Evolutionary conservation across 768 basidiomycete genomes (phyloP).

Genomic region (Mycena olivaceomarginata): DNA sequence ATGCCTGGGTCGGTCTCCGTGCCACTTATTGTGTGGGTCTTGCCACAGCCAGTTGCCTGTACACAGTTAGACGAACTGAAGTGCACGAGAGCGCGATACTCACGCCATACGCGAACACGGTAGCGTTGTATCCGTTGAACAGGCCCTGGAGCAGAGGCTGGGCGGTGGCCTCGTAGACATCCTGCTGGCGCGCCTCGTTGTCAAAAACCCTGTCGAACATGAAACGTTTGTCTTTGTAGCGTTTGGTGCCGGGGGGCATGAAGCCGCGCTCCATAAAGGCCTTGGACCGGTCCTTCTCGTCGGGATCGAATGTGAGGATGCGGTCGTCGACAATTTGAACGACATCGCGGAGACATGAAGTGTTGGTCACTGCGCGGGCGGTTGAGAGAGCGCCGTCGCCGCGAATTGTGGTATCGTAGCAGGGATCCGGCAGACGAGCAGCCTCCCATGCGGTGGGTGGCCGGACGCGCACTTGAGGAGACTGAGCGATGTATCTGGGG

Average conservation of each 20-base stretch:
- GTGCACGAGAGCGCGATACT: slow-evolving; percentile 53
- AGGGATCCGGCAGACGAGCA: slow-evolving; percentile 86
- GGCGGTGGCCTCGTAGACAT: slow-evolving; percentile 92
- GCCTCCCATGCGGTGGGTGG: slow-evolving; percentile 92
- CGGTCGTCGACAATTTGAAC: slow-evolving; percentile 96
- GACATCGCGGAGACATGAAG: slow-evolving; percentile 81
- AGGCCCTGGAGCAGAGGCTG: slow-evolving; percentile 90
- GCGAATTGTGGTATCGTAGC: slow-evolving; percentile 82
- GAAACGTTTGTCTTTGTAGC: slow-evolving; percentile 97
- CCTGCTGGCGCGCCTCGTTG: slow-evolving; percentile 86
- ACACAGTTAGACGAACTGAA: slow-evolving; percentile 38
- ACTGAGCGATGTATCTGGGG: slow-evolving; percentile 42
- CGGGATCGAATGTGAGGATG: slow-evolving; percentile 96
- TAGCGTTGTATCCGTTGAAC: slow-evolving; percentile 96
- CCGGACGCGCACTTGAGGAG: slow-evolving; percentile 87
- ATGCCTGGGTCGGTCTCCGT: slow-evolving; percentile 92
- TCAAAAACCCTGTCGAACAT: slow-evolving; percentile 97
- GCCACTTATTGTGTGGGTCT: slow-evolving; percentile 99
- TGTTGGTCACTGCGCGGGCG: slow-evolving; percentile 72
- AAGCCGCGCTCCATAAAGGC: slow-evolving; percentile 92
- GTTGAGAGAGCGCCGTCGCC: slow-evolving; percentile 92
- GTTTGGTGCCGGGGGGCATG: slow-evolving; percentile 89
- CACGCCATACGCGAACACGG: slow-evolving; percentile 99
- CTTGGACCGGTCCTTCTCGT: slow-evolving; percentile 88
- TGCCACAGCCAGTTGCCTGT: slow-evolving; percentile 99